Evolutionary conservation across 495 filamentous ascomycete genomes (phyloP).

Genomic region (Arthonia radiata): DNA sequence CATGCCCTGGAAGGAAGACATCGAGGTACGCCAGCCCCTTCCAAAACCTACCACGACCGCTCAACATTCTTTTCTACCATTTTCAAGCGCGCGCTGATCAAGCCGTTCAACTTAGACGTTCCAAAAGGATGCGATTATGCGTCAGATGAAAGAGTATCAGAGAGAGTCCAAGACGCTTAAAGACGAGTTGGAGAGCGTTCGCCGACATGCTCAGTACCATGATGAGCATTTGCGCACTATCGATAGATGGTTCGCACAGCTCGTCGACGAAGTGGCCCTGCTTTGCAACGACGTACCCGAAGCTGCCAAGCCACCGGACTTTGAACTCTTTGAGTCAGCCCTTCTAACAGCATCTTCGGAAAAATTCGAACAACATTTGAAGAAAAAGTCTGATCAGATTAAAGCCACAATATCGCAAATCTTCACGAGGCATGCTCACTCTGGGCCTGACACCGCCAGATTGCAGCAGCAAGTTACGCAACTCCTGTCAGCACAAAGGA

Average conservation of each 20-base stretch:
- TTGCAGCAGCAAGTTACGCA: constrained; percentile 49
- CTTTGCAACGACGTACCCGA: constrained; percentile 26
- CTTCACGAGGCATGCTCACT: constrained; percentile 17
- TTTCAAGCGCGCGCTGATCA: not conserved
- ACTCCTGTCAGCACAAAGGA: constrained; percentile 60
- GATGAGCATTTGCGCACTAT: constrained; percentile 78
- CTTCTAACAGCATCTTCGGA: constrained; percentile 38
- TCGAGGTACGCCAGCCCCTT: no score
- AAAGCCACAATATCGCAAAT: constrained; percentile 31
- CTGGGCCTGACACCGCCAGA: constrained; percentile 36
- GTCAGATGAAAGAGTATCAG: constrained; percentile 95
- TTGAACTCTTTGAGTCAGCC: constrained; percentile 27
- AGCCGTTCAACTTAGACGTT: constrained; percentile 34
- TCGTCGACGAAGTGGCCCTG: constrained; percentile 66
- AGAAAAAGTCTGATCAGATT: constrained; percentile 32
- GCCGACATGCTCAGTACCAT: constrained; percentile 51
- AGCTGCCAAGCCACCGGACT: not conserved
- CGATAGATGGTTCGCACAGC: constrained; percentile 72
- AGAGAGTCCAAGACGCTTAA: constrained; percentile 62
- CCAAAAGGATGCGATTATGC: constrained; percentile 91
- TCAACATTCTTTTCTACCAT: not conserved
- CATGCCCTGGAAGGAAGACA: constrained; percentile 62
- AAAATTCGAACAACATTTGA: constrained; percentile 57
- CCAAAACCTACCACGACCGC: no score
- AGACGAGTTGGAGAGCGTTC: constrained; percentile 43